phyloP scores from a whole-genome alignment of 306 rosid species.

The Lathyrus aphaca region DNA sequence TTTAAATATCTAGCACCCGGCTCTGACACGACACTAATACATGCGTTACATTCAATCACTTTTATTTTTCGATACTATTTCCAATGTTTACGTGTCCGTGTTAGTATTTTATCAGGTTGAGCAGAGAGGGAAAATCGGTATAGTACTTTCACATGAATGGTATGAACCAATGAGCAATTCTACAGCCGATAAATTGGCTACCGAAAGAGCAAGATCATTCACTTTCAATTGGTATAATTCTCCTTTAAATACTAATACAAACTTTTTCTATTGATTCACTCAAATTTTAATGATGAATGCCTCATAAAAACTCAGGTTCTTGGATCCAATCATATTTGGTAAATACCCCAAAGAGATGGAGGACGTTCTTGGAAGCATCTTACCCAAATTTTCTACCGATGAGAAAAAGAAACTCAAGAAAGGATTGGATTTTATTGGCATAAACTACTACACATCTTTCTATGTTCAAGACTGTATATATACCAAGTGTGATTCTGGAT shows the following conservation, averaged over 20 bases:
- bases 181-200: slow-evolving; percentile 56
- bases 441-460: slow-evolving; percentile 67
- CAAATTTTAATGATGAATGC: neutral
- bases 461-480: slow-evolving; percentile 67
- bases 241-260: neutral
- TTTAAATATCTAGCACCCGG: neutral
- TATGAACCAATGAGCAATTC: slow-evolving; percentile 65
- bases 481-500: slow-evolving; percentile 54
- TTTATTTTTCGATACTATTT: neutral
- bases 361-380: slow-evolving; percentile 51
- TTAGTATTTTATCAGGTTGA: slow-evolving; percentile 38
- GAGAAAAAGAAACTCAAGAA: slow-evolving; percentile 55
- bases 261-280: neutral
- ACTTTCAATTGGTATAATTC: slow-evolving; percentile 53
- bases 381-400: slow-evolving; percentile 56
- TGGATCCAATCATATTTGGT: slow-evolving; percentile 71
- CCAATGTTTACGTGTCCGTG: neutral
- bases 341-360: slow-evolving; percentile 69
- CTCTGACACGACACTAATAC: neutral
- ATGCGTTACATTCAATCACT: neutral
- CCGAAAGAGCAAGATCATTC: slow-evolving; percentile 74
- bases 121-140: slow-evolving; percentile 73
- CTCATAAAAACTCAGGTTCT: slow-evolving; percentile 53
- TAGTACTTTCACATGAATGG: slow-evolving; percentile 59
- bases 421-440: slow-evolving; percentile 72